Base-by-base conservation (phyloP, 2,329 filamentous ascomycete species). In the Claviceps arundinis region DNA sequence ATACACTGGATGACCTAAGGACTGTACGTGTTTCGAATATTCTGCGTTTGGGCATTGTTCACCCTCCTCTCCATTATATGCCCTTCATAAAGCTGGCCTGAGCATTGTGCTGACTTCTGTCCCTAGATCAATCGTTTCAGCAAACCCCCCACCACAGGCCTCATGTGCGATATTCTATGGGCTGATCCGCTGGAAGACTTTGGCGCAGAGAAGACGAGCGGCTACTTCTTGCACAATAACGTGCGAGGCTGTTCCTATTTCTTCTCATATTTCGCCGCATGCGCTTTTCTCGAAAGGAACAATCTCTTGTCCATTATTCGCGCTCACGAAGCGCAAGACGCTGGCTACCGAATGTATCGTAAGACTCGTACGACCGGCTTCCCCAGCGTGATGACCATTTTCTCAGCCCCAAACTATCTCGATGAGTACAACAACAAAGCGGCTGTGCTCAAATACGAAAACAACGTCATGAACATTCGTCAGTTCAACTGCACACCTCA, bases 381-480 rank as follows among this genome's bases (percentile, higher is more conserved):
- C 73, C 93, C 93, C 22, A 96, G 90, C 72, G 93, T 98, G 57
- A 98, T 98, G 93, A 98, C 93, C 60, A 98, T 98, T 63, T 98
- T 98, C 77, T 97, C 91, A 45, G 93, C 93, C 1, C 93, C 93
- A 40, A 98, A 98, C 71, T 98, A 98, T 67, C 82, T 98, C 57
- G 93, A 98, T 64, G 90, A 98, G 40, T 98, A 98, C 73, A 98
- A 98, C 81, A 98, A 98, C 78, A 98, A 98, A 76, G 93, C 93
- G 2, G 93, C 93, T 1, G 93, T 98, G 43, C 76, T 98, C 63
- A 98, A 98, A 73, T 98, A 98, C 68, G 93, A 98, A 73, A 98
- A 98, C 72, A 98, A 98, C 65, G 93, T 98, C 55, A 98, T 98
- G 93, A 98, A 98, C 75, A 98, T 98, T 65, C 82, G 93, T 54